Conservation (phyloP, 257 asterid species). For the Agastache rugosa region DNA sequence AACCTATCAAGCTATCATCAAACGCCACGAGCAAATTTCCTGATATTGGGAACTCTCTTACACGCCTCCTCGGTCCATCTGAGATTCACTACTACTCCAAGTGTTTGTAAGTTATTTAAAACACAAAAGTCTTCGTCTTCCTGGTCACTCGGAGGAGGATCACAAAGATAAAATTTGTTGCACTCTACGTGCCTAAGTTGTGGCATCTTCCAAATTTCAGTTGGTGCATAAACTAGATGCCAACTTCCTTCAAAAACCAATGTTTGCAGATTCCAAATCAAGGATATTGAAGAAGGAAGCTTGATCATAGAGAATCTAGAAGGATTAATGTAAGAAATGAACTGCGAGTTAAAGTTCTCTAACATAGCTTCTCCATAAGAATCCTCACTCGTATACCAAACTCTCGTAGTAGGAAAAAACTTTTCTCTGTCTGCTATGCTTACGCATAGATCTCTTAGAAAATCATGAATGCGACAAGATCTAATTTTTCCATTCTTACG, state of each 20-base stretch:
- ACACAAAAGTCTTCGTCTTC: background rate
- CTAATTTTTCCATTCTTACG: background rate
- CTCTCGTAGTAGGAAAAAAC: background rate
- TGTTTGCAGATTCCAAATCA: background rate
- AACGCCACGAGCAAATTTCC: background rate
- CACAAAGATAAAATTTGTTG: background rate
- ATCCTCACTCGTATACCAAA: background rate
- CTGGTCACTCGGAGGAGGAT: background rate
- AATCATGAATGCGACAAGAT: slow-evolving; percentile 17
- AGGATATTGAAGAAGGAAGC: slow-evolving; percentile 1
- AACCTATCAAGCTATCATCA: background rate
- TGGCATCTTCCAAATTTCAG: slow-evolving; percentile 6
- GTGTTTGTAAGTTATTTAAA: background rate
- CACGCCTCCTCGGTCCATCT: background rate
- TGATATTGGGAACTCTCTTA: slow-evolving; percentile 20
- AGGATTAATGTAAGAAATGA: background rate
- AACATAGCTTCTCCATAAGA: background rate
- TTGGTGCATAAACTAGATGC: background rate
- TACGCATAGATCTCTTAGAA: slow-evolving; percentile 24
- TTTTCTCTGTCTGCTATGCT: background rate
- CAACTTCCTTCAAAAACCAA: background rate
- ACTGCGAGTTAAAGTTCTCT: background rate
- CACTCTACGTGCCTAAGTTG: slow-evolving; percentile 14
- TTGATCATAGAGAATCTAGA: background rate
- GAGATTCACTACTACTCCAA: background rate